Percentiles rank a stretch among this genome's conserved stretches.
phyloP scores from a whole-genome alignment of 2,329 filamentous ascomycete species.

The Xylariales sp. region DNA sequence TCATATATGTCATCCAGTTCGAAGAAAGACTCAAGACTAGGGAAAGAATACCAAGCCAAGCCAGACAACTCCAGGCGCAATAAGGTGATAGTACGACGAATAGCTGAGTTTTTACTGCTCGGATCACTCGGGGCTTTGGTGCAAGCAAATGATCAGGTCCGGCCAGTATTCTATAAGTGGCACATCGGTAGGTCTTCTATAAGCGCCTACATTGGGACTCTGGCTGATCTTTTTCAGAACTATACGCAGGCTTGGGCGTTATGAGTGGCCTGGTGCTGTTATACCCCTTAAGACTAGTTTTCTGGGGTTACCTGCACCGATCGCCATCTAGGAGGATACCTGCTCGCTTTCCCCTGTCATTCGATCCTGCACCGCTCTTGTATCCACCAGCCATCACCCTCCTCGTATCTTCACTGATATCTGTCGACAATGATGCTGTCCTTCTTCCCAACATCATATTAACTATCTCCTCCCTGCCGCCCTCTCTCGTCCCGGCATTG shows the following conservation, averaged over 20 bases:
- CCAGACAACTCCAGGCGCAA: constrained; percentile 37
- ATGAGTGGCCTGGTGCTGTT: constrained; percentile 37
- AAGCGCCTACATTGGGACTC: not conserved
- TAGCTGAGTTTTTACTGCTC: constrained; percentile 48
- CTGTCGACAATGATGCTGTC: constrained; percentile 53
- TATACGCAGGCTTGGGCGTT: constrained; percentile 30
- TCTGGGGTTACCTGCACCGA: constrained; percentile 40
- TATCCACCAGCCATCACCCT: constrained; percentile 77
- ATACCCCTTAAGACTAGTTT: constrained; percentile 57
- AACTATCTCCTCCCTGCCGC: constrained; percentile 71
- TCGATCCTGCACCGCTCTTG: constrained; percentile 86
- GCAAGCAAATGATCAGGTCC: constrained; percentile 40
- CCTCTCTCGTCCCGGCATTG: constrained; percentile 63
- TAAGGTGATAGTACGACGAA: constrained; percentile 48
- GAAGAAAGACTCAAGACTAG: constrained; percentile 17
- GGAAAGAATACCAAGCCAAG: constrained; percentile 21
- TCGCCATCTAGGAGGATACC: constrained; percentile 33
- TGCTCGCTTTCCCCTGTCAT: constrained; percentile 62
- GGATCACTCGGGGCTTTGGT: constrained; percentile 44
- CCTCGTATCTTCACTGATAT: constrained; percentile 70
- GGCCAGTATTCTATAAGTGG: constrained; percentile 41
- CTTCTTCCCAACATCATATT: constrained; percentile 80
- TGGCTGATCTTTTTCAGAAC: constrained; percentile 37
- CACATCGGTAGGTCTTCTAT: constrained; percentile 39
- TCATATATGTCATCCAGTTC: constrained; percentile 14